Base-by-base conservation (phyloP, 768 basidiomycete genomes). In the Cystofilobasidium macerans region DNA sequence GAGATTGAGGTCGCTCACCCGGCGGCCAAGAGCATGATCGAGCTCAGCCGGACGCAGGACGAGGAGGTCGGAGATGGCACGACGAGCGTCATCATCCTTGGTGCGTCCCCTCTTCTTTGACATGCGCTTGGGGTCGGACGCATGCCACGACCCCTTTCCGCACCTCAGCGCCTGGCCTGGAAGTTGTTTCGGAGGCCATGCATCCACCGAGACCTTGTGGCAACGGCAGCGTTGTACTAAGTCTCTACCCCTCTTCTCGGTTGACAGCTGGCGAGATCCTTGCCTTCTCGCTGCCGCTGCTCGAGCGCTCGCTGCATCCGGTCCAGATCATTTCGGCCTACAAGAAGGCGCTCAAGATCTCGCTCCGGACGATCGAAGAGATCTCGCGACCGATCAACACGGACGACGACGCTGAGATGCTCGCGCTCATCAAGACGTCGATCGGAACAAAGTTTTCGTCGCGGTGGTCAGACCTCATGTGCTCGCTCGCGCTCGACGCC, bases 1-100 rank as follows among this genome's bases (percentile, higher is more conserved):
- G 95, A 99, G 77, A 99, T 98, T 71, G 95, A 99, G 71, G 95
- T 99, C 35, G 92, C 93, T 2, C 95, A 99, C 72, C 95, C 94
- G 3, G 95, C 95, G 32, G 94, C 95, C 30, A 99, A 98, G 80
- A 95, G 93, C 71, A 98, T 99, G 94, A 95, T 99, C 70, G 95
- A 99, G 78, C 84, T 98, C 14, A 90, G 89, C 71, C 79, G 95
- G 74, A 98, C 95, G 1, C 95, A 98, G 76, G 95, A 98, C 72
- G 95, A 98, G 78, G 95, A 98, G 74, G 95, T 95, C 70, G 95
- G 94, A 56, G 95, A 97, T 77, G 95, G 94, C 66, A 99, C 95
- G 28, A 99, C 94, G 16, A 91, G 88, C 73, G 94, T 98, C 57
- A 95, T 99, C 78, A 95, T 98, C 72, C 82, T 98, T 20, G 93